Conservation (phyloP, 208 protist species). For the Trichomonas vaginalis region DNA sequence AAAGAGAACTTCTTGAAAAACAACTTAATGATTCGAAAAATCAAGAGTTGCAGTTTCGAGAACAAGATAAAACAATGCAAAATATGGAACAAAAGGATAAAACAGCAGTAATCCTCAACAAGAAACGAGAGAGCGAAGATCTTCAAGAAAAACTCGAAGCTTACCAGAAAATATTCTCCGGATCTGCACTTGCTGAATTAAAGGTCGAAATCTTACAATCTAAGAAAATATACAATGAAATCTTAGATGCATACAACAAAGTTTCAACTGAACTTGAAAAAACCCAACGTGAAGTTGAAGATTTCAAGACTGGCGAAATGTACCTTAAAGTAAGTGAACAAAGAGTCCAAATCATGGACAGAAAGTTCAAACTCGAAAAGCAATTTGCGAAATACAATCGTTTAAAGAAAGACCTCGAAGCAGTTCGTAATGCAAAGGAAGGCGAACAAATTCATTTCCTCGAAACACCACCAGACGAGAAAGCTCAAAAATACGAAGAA, state of each 20-base stretch:
- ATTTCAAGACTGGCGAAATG: neutral
- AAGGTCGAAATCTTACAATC: neutral
- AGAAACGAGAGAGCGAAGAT: neutral
- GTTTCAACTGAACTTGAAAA: neutral
- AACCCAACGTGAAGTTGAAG: neutral
- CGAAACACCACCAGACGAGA: neutral
- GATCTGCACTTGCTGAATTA: neutral
- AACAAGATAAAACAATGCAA: neutral
- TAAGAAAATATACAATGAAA: neutral
- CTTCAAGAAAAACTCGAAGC: neutral
- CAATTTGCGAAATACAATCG: neutral
- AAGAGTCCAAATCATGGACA: neutral
- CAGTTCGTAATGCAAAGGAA: neutral
- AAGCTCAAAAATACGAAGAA: neutral
- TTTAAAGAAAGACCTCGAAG: neutral
- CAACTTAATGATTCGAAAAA: neutral
- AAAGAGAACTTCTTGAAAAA: neutral
- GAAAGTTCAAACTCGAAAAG: neutral
- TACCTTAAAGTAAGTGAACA: neutral
- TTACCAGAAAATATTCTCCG: neutral
- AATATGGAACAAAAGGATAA: neutral
- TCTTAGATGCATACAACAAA: neutral
- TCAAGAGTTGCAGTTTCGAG: neutral
- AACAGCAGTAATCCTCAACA: neutral
- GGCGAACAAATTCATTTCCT: neutral